phyloP scores from a whole-genome alignment of 2,329 filamentous ascomycete genomes.

The Drechslera avenae region DNA sequence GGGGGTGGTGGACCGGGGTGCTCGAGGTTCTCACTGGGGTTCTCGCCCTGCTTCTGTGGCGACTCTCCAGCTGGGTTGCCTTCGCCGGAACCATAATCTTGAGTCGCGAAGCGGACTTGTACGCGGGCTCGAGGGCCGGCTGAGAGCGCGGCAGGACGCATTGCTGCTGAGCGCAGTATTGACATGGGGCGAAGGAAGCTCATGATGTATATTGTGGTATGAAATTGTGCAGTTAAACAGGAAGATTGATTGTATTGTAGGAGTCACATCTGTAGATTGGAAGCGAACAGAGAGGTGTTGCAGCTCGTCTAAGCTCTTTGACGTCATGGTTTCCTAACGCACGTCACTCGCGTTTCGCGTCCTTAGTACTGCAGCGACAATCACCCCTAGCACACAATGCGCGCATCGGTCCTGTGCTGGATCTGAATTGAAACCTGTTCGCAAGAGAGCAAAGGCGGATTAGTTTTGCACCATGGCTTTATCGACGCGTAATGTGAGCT shows the following conservation, averaged over 20 bases:
- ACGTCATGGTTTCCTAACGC: slow-evolving; percentile 13
- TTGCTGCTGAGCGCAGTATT: slow-evolving; percentile 36
- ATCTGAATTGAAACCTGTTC: background rate
- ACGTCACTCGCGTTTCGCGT: slow-evolving; percentile 11
- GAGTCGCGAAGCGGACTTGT: slow-evolving; percentile 43
- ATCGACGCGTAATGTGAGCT: no score
- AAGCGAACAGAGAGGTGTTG: slow-evolving; percentile 2
- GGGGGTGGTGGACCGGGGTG: slow-evolving; percentile 54
- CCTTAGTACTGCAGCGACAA: slow-evolving; percentile 3
- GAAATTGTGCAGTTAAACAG: slow-evolving; percentile 3
- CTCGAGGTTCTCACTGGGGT: slow-evolving; percentile 48
- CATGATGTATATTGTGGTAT: slow-evolving; percentile 28
- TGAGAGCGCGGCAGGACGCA: slow-evolving; percentile 29
- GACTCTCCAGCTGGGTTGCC: slow-evolving; percentile 52
- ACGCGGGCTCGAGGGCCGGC: slow-evolving; percentile 34
- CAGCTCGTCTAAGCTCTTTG: slow-evolving; percentile 9
- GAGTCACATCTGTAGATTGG: background rate
- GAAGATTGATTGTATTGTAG: background rate
- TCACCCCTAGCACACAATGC: background rate
- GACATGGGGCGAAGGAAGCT: slow-evolving; percentile 36
- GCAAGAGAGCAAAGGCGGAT: background rate
- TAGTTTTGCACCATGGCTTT: no score
- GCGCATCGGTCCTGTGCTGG: background rate
- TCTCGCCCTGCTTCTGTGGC: slow-evolving; percentile 51
- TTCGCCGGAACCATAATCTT: slow-evolving; percentile 52